Evolutionary conservation across 352 stramenopile species (phyloP).

Genomic region (Blastocystis hominis): DNA sequence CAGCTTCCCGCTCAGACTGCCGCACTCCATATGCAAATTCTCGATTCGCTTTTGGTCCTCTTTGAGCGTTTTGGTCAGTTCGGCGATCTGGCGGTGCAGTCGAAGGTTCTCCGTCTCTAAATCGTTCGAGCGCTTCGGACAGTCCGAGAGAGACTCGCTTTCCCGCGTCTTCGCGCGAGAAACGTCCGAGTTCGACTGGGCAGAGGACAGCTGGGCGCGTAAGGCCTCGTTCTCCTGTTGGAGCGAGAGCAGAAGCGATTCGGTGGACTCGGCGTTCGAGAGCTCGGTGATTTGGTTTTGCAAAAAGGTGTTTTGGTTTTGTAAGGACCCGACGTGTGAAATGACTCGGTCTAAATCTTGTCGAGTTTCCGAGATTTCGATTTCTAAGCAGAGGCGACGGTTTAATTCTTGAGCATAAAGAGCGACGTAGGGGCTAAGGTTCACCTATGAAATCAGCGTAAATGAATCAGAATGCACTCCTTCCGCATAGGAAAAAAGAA

Average conservation of each 20-base stretch:
- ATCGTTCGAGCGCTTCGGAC: neutral
- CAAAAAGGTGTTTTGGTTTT: neutral
- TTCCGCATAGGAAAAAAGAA: neutral
- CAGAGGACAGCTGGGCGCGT: neutral
- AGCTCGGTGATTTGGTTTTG: neutral
- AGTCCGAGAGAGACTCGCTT: neutral
- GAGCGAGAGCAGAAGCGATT: neutral
- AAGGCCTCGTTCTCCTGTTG: neutral
- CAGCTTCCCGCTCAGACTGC: neutral
- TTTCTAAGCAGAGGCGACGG: neutral
- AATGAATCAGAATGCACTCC: neutral
- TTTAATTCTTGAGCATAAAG: conserved; percentile 5
- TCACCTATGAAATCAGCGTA: neutral
- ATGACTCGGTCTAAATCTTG: neutral
- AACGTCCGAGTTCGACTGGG: neutral
- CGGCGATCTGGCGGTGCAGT: neutral
- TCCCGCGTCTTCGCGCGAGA: neutral
- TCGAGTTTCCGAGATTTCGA: neutral
- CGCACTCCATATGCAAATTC: neutral
- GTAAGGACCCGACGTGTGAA: neutral
- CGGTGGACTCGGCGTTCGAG: neutral
- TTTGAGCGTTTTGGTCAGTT: neutral
- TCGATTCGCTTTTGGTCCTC: conserved; percentile 29
- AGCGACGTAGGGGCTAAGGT: neutral
- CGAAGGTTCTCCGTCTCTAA: neutral